Evolutionary conservation across 2,329 filamentous ascomycete species (phyloP).

Genomic region (Nannizziopsis arthrosporioides): DNA sequence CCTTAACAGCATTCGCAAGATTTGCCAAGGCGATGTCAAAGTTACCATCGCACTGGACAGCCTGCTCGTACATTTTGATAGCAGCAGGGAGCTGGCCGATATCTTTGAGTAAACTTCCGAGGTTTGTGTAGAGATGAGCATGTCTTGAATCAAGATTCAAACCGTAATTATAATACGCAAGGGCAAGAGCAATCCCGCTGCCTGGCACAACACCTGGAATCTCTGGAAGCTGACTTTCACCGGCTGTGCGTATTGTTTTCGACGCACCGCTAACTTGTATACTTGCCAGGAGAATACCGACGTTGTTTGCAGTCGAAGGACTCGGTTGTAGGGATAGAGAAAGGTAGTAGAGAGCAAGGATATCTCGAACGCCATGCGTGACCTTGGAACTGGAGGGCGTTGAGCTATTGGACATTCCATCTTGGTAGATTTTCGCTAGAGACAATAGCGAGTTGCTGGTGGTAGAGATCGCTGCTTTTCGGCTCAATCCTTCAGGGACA

Average conservation of each 20-base stretch:
- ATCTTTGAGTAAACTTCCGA: constrained; percentile 90
- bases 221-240: constrained; percentile 34
- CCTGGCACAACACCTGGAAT: constrained; percentile 74
- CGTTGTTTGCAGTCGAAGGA: constrained; percentile 95
- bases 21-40: constrained; percentile 97
- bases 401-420: constrained; percentile 71
- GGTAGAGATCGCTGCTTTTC: constrained; percentile 73
- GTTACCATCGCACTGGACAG: constrained; percentile 79
- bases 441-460: constrained; percentile 93
- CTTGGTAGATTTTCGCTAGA: constrained; percentile 93
- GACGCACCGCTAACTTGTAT: constrained; percentile 58
- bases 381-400: constrained; percentile 46
- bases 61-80: constrained; percentile 94
- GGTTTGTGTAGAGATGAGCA: constrained; percentile 91
- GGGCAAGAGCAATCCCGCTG: constrained; percentile 73
- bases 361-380: constrained; percentile 73
- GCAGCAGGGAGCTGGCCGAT: constrained; percentile 85
- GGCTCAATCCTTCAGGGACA: constrained; percentile 58
- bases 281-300: constrained; percentile 89
- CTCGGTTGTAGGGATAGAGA: constrained; percentile 90
- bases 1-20: constrained; percentile 92
- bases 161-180: constrained; percentile 93
- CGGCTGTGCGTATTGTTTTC: constrained; percentile 27
- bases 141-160: constrained; percentile 75
- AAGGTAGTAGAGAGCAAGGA: constrained; percentile 86